Percentiles rank a stretch among this genome's conserved stretches.
These are phyloP conservation scores for Cryptococcus sp. DNA, from an alignment of 1,284 basidiomycete species.

Conservation along the genomic window DNA sequence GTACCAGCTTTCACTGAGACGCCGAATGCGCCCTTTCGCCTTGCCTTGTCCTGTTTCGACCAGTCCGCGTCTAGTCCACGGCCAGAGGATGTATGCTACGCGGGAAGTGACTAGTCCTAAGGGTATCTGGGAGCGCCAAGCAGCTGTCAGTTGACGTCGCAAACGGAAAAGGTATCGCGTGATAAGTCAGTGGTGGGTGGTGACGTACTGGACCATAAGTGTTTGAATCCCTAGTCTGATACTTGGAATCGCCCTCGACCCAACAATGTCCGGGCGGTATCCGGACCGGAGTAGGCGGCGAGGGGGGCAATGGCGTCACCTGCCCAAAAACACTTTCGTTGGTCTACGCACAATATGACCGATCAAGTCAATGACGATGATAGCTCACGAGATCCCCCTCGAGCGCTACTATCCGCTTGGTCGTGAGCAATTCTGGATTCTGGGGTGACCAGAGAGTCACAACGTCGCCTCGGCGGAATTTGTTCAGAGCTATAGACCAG, in stretches of 20 bases:
- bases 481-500: constrained; percentile 44
- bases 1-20: constrained; percentile 12
- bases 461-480: constrained; percentile 56
- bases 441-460: constrained; percentile 58
- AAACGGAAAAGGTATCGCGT: no score
- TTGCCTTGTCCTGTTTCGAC: constrained; percentile 35
- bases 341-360: no score
- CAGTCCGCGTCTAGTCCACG: constrained; percentile 37
- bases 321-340: constrained; percentile 2
- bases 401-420: constrained; percentile 59
- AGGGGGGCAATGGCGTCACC: constrained; percentile 51
- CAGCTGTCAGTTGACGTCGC: constrained; percentile 6
- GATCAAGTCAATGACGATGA: background rate
- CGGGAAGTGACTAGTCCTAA: constrained; percentile 53
- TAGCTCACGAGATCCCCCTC: constrained; percentile 56
- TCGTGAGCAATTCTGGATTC: constrained; percentile 55
- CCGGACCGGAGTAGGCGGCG: constrained; percentile 44
- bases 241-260: constrained; percentile 60
- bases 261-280: constrained; percentile 56
- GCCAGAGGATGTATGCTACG: constrained; percentile 55
- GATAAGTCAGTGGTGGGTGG: background rate
- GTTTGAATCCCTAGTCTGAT: constrained; percentile 55
- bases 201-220: constrained; percentile 58
- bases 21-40: constrained; percentile 35
- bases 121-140: constrained; percentile 38